Evolutionary conservation across 2,329 filamentous ascomycete genomes (phyloP).

Genomic region (Fusarium virguliforme): DNA sequence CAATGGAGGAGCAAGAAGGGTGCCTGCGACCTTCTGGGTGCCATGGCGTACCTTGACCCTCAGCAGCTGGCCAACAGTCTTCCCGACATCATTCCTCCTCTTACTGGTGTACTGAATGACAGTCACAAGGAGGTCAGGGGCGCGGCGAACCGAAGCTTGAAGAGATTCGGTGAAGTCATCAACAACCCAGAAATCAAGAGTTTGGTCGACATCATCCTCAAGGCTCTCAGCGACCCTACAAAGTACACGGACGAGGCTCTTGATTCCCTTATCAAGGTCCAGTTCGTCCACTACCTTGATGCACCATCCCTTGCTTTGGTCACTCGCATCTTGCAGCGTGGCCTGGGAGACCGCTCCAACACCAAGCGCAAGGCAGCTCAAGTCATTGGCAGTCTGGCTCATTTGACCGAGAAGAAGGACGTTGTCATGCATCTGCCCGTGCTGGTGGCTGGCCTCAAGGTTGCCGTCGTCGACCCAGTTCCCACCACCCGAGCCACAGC

Average conservation of each 20-base stretch:
- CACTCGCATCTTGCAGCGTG: constrained; percentile 94
- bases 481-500: constrained; percentile 96
- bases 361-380: constrained; percentile 98
- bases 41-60: constrained; percentile 98
- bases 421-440: constrained; percentile 92
- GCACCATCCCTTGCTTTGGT: constrained; percentile 95
- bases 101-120: constrained; percentile 95
- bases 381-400: constrained; percentile 97
- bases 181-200: constrained; percentile 97
- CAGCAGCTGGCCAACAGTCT: constrained; percentile 93
- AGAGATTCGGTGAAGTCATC: constrained; percentile 98
- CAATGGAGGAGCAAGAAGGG: constrained; percentile 99
- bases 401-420: constrained; percentile 96
- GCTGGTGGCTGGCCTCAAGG: constrained; percentile 88
- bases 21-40: constrained; percentile 94
- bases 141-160: constrained; percentile 94
- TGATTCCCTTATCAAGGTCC: constrained; percentile 96
- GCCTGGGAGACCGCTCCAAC: constrained; percentile 89
- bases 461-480: constrained; percentile 94
- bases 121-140: constrained; percentile 97
- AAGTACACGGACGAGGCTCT: constrained; percentile 97
- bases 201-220: constrained; percentile 90
- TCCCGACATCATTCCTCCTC: constrained; percentile 95
- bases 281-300: constrained; percentile 98
- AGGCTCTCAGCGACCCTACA: constrained; percentile 96